These are phyloP conservation scores for Crithidia fasciculata DNA, from an alignment of 208 protist species.

Conservation along the genomic window DNA sequence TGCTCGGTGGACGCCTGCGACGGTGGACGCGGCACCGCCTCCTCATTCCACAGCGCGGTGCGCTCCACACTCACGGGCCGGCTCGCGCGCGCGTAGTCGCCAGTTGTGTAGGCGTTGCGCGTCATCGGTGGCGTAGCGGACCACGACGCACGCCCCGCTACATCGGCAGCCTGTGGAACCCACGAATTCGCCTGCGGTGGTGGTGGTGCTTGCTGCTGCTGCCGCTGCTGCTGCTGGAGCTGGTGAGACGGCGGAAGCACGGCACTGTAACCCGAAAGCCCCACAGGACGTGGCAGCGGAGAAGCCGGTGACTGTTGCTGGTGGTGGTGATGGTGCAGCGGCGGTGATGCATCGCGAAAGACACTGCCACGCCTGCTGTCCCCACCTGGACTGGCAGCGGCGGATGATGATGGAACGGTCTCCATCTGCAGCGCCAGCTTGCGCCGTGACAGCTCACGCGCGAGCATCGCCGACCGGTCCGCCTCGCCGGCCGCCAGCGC, in stretches of 20 bases:
- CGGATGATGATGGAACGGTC: not conserved
- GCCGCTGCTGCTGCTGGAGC: not conserved
- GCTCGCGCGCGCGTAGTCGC: not conserved
- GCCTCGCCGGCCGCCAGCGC: conserved; percentile 67
- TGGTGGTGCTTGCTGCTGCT: not conserved
- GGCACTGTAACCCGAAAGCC: not conserved
- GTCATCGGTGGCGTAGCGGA: not conserved
- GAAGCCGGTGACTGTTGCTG: not conserved
- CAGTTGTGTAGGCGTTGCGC: not conserved
- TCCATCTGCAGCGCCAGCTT: conserved; percentile 35
- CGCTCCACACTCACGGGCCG: not conserved
- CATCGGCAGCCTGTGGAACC: not conserved
- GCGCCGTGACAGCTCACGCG: conserved; percentile 71
- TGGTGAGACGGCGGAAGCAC: not conserved
- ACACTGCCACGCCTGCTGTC: too few relatives aligned
- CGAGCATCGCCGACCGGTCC: conserved; percentile 65
- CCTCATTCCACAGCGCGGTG: not conserved
- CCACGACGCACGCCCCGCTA: not conserved
- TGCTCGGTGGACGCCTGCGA: too few relatives aligned
- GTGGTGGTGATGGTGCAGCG: too few relatives aligned
- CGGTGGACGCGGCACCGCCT: not conserved
- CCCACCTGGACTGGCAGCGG: too few relatives aligned
- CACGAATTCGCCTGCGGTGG: too few relatives aligned
- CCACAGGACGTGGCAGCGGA: not conserved
- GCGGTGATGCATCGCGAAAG: too few relatives aligned